These are phyloP conservation scores for Termitomyces sp. DNA, from an alignment of 768 basidiomycete genomes.

Conservation along the genomic window DNA sequence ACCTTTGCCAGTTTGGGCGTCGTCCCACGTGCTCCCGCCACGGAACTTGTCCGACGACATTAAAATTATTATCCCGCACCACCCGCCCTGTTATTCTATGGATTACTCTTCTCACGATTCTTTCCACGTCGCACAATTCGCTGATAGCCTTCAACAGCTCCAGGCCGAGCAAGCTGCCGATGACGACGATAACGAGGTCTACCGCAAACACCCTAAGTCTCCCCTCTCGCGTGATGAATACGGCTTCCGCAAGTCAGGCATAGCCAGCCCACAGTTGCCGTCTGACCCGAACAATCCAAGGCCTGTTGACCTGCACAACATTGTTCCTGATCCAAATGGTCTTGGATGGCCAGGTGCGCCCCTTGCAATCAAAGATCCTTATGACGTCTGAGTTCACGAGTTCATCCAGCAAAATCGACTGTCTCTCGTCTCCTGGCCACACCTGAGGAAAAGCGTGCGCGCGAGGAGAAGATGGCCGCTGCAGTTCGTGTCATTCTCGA, in stretches of 20 bases:
- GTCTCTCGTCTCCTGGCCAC: conserved; percentile 80
- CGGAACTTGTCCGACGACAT: conserved; percentile 5
- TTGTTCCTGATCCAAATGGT: conserved; percentile 63
- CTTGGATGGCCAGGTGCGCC: conserved; percentile 88
- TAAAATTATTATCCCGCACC: conserved; percentile 7
- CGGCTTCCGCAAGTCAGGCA: conserved; percentile 75
- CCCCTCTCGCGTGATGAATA: conserved; percentile 68
- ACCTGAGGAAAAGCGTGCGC: conserved; percentile 61
- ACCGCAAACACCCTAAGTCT: conserved; percentile 11
- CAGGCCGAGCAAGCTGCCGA: conserved; percentile 25
- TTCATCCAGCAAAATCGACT: conserved; percentile 88
- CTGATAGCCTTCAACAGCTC: conserved; percentile 45
- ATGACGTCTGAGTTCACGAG: conserved; percentile 1
- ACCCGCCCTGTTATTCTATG: conserved; percentile 8
- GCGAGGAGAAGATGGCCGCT: conserved; percentile 72
- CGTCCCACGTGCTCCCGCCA: conserved; percentile 13
- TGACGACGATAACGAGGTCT: conserved; percentile 2
- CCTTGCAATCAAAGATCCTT: background rate
- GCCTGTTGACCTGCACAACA: conserved; percentile 35
- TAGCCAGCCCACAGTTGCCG: conserved; percentile 53
- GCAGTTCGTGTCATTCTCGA: conserved; percentile 93
- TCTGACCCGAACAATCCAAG: conserved; percentile 25
- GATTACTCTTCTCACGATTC: conserved; percentile 2
- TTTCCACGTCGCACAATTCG: conserved; percentile 37
- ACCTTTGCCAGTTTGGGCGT: conserved; percentile 12